Evolutionary conservation across 345 rosid genomes (phyloP).

Genomic region (Gynandropsis gynandra): DNA sequence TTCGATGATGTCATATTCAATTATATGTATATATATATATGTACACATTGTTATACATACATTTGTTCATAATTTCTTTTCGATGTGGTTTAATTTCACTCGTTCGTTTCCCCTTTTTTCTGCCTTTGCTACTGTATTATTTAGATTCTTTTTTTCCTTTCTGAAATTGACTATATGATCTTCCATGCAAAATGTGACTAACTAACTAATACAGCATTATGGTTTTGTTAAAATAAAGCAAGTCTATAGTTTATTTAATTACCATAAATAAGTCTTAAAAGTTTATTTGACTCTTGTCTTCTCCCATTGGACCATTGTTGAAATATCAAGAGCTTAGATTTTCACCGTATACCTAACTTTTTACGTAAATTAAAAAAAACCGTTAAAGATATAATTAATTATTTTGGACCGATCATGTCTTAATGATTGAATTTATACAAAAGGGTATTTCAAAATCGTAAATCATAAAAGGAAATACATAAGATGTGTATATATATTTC

Average conservation of each 20-base stretch:
- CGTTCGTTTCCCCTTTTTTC: slow-evolving; percentile 25
- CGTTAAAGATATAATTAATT: neutral
- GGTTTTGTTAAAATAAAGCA: slow-evolving; percentile 19
- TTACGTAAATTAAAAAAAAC: too few species aligned
- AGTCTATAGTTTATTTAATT: too few species aligned
- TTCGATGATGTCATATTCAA: slow-evolving; percentile 13
- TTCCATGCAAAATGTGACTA: slow-evolving; percentile 33
- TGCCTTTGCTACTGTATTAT: neutral
- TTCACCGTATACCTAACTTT: slow-evolving; percentile 13
- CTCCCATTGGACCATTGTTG: slow-evolving; percentile 20
- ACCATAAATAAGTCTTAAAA: slow-evolving; percentile 13
- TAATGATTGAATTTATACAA: too few species aligned
- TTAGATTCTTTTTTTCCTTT: slow-evolving; percentile 12
- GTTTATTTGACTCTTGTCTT: slow-evolving; percentile 15
- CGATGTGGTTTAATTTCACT: slow-evolving; percentile 28
- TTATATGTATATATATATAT: neutral
- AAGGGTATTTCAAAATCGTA: neutral
- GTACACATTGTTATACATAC: neutral
- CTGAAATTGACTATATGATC: slow-evolving; percentile 25
- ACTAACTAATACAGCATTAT: slow-evolving; percentile 21
- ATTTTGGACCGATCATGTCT: too few species aligned
- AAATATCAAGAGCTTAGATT: neutral
- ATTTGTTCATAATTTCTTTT: neutral
- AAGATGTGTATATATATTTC: neutral
- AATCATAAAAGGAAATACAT: too few species aligned